Evolutionary conservation across 2,329 filamentous ascomycete genomes (phyloP).

Genomic region (Fusarium multiceps): DNA sequence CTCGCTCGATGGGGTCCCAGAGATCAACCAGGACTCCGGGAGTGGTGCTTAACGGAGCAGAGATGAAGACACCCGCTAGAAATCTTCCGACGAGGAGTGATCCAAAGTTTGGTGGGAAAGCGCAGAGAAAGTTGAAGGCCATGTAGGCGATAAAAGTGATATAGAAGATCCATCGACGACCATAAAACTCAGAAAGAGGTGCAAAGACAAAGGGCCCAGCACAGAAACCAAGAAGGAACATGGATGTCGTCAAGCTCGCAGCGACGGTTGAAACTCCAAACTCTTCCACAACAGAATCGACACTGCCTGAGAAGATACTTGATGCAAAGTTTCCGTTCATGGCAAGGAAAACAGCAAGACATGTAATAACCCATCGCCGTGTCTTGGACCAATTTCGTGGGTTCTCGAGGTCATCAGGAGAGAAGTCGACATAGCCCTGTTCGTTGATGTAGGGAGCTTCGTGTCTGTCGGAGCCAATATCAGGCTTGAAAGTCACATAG

Average conservation of each 20-base stretch:
- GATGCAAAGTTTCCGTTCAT: slow-evolving; percentile 66
- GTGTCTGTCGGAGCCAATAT: neutral
- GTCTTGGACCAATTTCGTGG: slow-evolving; percentile 59
- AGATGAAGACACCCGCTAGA: slow-evolving; percentile 65
- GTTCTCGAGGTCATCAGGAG: slow-evolving; percentile 62
- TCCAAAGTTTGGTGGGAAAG: slow-evolving; percentile 65
- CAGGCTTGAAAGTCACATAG: slow-evolving; percentile 14
- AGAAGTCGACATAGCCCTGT: slow-evolving; percentile 63
- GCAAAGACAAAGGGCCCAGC: slow-evolving; percentile 69
- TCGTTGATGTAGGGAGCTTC: slow-evolving; percentile 58
- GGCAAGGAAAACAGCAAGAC: slow-evolving; percentile 58
- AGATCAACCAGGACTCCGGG: slow-evolving; percentile 66
- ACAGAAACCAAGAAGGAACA: slow-evolving; percentile 68
- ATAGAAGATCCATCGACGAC: slow-evolving; percentile 65
- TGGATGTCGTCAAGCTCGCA: slow-evolving; percentile 62
- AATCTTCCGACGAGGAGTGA: slow-evolving; percentile 65
- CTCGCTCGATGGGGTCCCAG: slow-evolving; percentile 63
- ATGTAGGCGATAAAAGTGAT: slow-evolving; percentile 61
- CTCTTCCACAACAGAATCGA: slow-evolving; percentile 44
- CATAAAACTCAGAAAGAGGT: slow-evolving; percentile 68
- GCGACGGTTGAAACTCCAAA: slow-evolving; percentile 61
- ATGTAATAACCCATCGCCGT: slow-evolving; percentile 56
- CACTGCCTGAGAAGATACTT: slow-evolving; percentile 50
- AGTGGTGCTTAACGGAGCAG: slow-evolving; percentile 60
- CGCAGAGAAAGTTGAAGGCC: slow-evolving; percentile 64